Base-by-base conservation (phyloP, 2,329 filamentous ascomycete species). In the Mycogone perniciosa region DNA sequence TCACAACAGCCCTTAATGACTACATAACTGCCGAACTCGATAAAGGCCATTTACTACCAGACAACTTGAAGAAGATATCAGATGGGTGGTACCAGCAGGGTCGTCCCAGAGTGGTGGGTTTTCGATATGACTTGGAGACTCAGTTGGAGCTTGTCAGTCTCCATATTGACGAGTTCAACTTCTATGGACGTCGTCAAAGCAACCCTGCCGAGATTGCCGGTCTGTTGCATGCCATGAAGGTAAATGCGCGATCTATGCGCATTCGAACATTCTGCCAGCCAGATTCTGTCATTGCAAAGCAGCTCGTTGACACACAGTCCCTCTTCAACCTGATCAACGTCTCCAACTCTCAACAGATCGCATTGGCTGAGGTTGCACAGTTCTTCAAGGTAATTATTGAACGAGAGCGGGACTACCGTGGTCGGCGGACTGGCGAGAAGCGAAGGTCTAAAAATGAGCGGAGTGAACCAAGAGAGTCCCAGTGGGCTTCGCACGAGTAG, bases 71-170 rank as follows among this genome's bases (percentile, higher is more conserved):
- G 57, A 74, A 71, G 53, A 64, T 80, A 6, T 70, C 72, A 2
- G 76, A 81, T 46, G 62, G 59, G 5, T 83, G 79, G 80, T 64
- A 68, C 27, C 67, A 71, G 40, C 72, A 74, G 55, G 79, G 79
- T 37, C 76, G 76, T 0, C 77, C 79, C 5, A 73, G 70, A 50
- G 78, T 82, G 7, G 64, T 79, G 26, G 75, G 76, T 9, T 82
- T 81, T 61, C 76, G 77, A 13, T 82, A 79, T 61, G 79, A 83
- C 53, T 62, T 82, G 2, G 79, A 82, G 65, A 81, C 79, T 1
- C 80, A 82, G 64, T 60, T 82, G n/a, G 76, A 80, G 8, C 71
- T 83, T 8, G 62, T 82, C 26, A 59, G 63, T 11, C 60, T 76
- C 7, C 79, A 82, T 55, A 60, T 72, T 30, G 62, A 73, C 7